A percentile compares a stretch with the other conserved stretches of the same genome.
Evolutionary conservation across 768 basidiomycete species (phyloP).

Genomic region (Mycena chlorophos): DNA sequence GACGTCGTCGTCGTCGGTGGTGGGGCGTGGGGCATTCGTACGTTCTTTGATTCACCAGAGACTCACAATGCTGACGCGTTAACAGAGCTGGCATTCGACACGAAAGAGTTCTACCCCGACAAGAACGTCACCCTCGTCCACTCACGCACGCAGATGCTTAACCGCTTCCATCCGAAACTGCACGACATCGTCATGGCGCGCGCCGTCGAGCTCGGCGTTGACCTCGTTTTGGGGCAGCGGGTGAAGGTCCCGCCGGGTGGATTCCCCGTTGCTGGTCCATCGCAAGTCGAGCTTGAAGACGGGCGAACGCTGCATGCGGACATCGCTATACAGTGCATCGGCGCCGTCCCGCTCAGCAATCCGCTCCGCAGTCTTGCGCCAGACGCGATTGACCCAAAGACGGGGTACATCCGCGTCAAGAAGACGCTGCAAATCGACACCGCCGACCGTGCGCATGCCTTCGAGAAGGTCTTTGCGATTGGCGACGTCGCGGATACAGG

Average conservation of each 20-base stretch:
- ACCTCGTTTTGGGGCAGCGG: slow-evolving; percentile 40
- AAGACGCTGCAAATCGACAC: slow-evolving; percentile 19
- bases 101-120: slow-evolving; percentile 38
- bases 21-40: slow-evolving; percentile 57
- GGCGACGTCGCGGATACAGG: slow-evolving; percentile 19
- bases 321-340: slow-evolving; percentile 18
- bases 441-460: neutral
- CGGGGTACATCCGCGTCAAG: slow-evolving; percentile 15
- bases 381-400: slow-evolving; percentile 11
- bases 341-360: slow-evolving; percentile 11
- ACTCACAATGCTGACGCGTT: neutral
- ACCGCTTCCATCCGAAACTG: slow-evolving; percentile 41
- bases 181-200: slow-evolving; percentile 29
- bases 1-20: slow-evolving; percentile 56
- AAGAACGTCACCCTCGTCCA: slow-evolving; percentile 48
- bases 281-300: slow-evolving; percentile 12
- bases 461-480: slow-evolving; percentile 14
- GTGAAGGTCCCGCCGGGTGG: slow-evolving; percentile 29
- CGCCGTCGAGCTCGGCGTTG: slow-evolving; percentile 37
- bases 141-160: slow-evolving; percentile 43
- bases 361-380: slow-evolving; percentile 18
- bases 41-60: slow-evolving; percentile 21
- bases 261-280: slow-evolving; percentile 29
- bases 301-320: slow-evolving; percentile 3
- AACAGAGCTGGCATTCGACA: slow-evolving; percentile 49